Evolutionary conservation across 2,329 filamentous ascomycete genomes (phyloP).

Genomic region (Cadophora sp.): DNA sequence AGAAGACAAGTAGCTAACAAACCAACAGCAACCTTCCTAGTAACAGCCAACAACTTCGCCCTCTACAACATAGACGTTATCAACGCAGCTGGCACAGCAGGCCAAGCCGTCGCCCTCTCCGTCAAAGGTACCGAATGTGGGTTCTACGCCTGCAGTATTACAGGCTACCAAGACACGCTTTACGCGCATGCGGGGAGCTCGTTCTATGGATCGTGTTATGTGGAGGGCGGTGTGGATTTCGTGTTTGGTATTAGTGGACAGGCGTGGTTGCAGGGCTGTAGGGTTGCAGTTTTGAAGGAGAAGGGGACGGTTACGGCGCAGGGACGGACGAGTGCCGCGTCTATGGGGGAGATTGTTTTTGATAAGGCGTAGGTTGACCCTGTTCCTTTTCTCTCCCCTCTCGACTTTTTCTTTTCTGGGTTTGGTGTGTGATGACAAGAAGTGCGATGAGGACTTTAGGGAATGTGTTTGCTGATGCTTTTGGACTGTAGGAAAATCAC

Average conservation of each 20-base stretch:
- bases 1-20: background rate
- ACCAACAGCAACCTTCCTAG: conserved; percentile 33
- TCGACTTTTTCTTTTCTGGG: no score
- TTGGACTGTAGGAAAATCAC: conserved; percentile 20
- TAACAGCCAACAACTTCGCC: conserved; percentile 53
- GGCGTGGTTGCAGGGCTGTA: conserved; percentile 58
- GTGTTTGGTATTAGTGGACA: conserved; percentile 60
- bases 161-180: conserved; percentile 61
- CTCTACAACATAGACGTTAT: conserved; percentile 65
- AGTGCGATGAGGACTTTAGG: background rate
- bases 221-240: conserved; percentile 63
- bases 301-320: conserved; percentile 55
- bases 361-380: conserved; percentile 48
- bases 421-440: background rate
- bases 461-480: background rate
- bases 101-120: conserved; percentile 58
- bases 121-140: conserved; percentile 56
- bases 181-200: conserved; percentile 56
- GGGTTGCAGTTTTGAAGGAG: conserved; percentile 51
- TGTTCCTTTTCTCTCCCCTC: background rate
- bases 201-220: conserved; percentile 60
- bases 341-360: conserved; percentile 57
- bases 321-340: conserved; percentile 57
- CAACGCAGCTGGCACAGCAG: conserved; percentile 53
- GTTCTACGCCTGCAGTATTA: conserved; percentile 60